A percentile compares a stretch with the other conserved stretches of the same genome.
Conservation (phyloP, 441 rosid species). For the Dalechampia spathulata region DNA sequence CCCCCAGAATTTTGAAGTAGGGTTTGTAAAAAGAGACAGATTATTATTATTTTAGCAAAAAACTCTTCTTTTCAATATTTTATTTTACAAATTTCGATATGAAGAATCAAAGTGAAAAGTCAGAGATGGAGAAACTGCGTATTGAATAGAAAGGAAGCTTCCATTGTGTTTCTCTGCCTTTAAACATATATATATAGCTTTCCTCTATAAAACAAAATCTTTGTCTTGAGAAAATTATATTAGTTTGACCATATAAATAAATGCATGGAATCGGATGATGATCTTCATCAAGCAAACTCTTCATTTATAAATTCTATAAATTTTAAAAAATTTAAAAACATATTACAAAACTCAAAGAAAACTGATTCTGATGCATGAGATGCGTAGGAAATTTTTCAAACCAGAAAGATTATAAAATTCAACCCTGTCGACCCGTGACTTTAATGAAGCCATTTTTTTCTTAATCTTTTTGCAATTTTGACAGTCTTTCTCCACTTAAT, state of each 20-base stretch:
- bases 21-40: too few relatives aligned
- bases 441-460: not conserved
- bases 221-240: too few relatives aligned
- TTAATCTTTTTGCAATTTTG: not conserved
- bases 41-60: too few relatives aligned
- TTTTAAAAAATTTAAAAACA: too few relatives aligned
- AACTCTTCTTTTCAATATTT: too few relatives aligned
- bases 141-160: conserved; percentile 3
- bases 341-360: too few relatives aligned
- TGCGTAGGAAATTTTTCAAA: not conserved
- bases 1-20: too few relatives aligned
- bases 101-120: not conserved
- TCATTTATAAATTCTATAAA: too few relatives aligned
- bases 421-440: conserved; percentile 12
- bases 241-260: too few relatives aligned
- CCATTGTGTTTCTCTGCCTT: conserved; percentile 3
- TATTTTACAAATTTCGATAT: not conserved
- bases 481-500: not conserved
- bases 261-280: too few relatives aligned
- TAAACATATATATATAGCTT: not conserved
- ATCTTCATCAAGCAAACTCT: too few relatives aligned
- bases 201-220: not conserved
- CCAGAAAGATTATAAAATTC: not conserved
- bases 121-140: not conserved
- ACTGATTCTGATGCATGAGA: not conserved